A percentile compares a stretch with the other conserved stretches of the same genome.
Conservation (phyloP, 371 early-diverging fungal species). For the Mucor mucedo region DNA sequence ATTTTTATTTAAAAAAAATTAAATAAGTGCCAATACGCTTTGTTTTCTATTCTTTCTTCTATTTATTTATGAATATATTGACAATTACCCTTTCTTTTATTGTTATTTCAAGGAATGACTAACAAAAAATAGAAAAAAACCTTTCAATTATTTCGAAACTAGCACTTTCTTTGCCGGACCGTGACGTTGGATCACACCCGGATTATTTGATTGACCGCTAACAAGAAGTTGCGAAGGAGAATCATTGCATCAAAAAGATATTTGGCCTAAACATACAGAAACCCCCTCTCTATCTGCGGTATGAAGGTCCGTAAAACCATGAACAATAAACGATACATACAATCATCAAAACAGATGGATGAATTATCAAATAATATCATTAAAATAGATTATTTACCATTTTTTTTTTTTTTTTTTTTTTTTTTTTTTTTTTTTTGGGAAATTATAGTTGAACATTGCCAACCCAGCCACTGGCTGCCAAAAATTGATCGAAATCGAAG, state of each 20-base stretch:
- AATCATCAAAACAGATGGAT: constrained; percentile 15
- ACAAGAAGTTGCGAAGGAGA: neutral
- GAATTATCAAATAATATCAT: neutral
- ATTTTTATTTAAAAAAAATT: neutral
- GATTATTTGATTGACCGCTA: neutral
- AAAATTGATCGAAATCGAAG: constrained; percentile 97
- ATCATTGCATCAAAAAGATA: constrained; percentile 12
- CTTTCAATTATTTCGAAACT: neutral
- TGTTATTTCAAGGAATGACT: neutral
- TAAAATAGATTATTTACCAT: constrained; percentile 8
- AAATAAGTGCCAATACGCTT: neutral
- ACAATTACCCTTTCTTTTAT: constrained; percentile 5
- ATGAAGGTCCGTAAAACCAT: constrained; percentile 24
- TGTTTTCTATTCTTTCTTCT: neutral
- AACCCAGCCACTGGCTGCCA: constrained; percentile 99
- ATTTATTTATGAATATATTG: neutral
- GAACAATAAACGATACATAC: constrained; percentile 10
- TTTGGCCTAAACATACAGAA: constrained; percentile 12
- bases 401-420: neutral
- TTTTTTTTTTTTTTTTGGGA: constrained; percentile 2
- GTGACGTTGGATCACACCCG: constrained; percentile 4
- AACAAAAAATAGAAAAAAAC: constrained; percentile 1
- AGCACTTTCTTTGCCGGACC: neutral
- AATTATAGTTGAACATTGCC: constrained; percentile 95
- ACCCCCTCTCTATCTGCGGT: constrained; percentile 30